These are phyloP conservation scores for Daldinia loculata DNA, from an alignment of 495 filamentous ascomycete genomes.

Conservation along the genomic window DNA sequence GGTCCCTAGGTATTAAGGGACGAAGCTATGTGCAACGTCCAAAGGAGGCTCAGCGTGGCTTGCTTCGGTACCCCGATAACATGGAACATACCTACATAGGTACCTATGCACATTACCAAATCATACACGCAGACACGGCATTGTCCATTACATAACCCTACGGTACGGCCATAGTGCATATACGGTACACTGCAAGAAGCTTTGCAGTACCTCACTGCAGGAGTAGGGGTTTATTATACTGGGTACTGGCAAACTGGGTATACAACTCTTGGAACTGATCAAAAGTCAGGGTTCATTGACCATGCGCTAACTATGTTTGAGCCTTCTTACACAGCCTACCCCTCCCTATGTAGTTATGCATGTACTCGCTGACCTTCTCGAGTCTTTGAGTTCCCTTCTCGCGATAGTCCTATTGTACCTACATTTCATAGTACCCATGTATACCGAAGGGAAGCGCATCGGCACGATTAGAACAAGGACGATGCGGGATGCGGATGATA, in stretches of 20 bases:
- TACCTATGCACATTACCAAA: background rate
- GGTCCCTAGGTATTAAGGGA: no score
- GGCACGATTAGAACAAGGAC: conserved; percentile 13
- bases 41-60: background rate
- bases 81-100: background rate
- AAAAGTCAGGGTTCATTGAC: background rate
- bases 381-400: background rate
- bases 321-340: background rate
- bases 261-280: conserved; percentile 2
- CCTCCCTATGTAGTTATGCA: background rate
- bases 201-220: conserved; percentile 9
- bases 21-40: background rate
- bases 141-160: background rate
- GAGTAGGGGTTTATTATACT: background rate
- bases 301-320: conserved; percentile 1
- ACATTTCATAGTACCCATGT: no score
- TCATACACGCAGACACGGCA: background rate
- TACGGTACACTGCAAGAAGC: conserved; percentile 2
- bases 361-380: background rate
- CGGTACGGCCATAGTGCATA: conserved; percentile 1
- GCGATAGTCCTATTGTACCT: background rate
- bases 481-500: conserved; percentile 30
- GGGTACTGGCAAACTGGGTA: background rate
- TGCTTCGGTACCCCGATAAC: background rate
- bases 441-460: background rate